A percentile compares a stretch with the other conserved stretches of the same genome.
These are phyloP conservation scores for Gypsophila paniculata DNA, from an alignment of 179 eudicot genomes.

Conservation along the genomic window DNA sequence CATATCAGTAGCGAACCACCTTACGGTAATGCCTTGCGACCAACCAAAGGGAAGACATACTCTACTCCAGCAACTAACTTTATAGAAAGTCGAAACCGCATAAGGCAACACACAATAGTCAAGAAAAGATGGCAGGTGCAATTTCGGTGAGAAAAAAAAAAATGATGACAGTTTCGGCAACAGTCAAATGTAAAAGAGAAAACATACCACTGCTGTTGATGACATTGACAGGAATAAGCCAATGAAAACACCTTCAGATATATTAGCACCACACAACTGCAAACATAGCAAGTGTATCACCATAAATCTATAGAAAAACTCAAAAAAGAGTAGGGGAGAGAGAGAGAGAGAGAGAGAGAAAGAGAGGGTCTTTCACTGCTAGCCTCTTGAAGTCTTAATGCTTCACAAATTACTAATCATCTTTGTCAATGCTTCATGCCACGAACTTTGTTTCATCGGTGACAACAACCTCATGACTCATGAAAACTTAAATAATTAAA, in stretches of 20 bases:
- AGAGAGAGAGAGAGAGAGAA: neutral
- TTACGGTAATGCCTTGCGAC: neutral
- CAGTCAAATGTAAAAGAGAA: slow-evolving; percentile 6
- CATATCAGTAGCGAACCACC: neutral
- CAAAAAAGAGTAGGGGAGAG: neutral
- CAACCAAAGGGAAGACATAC: neutral
- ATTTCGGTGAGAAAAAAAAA: neutral
- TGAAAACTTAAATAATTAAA: slow-evolving; percentile 2
- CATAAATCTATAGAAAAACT: neutral
- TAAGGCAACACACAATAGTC: neutral
- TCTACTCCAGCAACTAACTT: neutral
- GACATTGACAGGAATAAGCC: slow-evolving; percentile 97
- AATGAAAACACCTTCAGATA: slow-evolving; percentile 94
- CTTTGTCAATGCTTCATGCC: no score
- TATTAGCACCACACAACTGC: slow-evolving; percentile 86
- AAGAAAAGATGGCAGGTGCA: neutral
- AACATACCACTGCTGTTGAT: slow-evolving; percentile 87
- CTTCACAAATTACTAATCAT: no score
- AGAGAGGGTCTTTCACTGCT: neutral
- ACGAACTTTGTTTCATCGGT: no score
- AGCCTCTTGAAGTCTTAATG: no score
- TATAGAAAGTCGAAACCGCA: neutral
- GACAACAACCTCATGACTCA: slow-evolving; percentile 6
- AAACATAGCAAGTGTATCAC: slow-evolving; percentile 9
- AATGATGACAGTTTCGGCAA: neutral